A percentile compares a stretch with the other conserved stretches of the same genome.
Evolutionary conservation across 2,329 filamentous ascomycete species (phyloP).

Genomic region (Paecilomyces niveus): DNA sequence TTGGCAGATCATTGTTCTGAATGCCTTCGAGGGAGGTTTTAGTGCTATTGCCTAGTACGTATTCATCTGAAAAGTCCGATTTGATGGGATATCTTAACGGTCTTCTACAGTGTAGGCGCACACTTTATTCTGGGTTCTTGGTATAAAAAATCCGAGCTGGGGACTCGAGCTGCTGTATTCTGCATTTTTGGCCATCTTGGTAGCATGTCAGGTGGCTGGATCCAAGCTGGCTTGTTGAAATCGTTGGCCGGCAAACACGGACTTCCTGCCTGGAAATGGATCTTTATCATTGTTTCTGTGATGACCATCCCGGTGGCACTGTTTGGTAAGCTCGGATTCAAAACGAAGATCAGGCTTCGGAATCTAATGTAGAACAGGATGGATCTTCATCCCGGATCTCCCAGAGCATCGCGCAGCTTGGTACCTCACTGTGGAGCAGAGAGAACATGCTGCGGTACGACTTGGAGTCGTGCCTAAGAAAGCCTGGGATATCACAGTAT

Average conservation of each 20-base stretch:
- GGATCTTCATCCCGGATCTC: constrained; percentile 40
- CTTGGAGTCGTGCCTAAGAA: constrained; percentile 25
- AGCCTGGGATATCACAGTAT: constrained; percentile 22
- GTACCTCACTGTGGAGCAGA: constrained; percentile 27
- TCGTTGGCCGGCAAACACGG: constrained; percentile 28
- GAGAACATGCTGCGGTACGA: constrained; percentile 30
- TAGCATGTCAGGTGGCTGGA: constrained; percentile 41
- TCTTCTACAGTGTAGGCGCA: constrained; percentile 28
- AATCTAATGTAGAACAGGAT: constrained; percentile 22
- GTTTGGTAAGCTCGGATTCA: constrained; percentile 22
- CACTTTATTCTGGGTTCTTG: constrained; percentile 41
- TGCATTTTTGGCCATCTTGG: constrained; percentile 38
- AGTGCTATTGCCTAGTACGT: constrained; percentile 38
- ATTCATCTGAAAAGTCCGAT: neutral
- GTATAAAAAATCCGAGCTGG: constrained; percentile 39
- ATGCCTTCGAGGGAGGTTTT: constrained; percentile 39
- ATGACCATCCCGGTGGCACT: constrained; percentile 37
- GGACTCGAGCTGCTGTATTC: constrained; percentile 22
- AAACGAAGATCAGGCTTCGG: neutral
- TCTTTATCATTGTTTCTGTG: constrained; percentile 38
- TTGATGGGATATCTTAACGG: neutral
- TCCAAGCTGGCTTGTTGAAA: constrained; percentile 35
- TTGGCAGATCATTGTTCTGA: constrained; percentile 39
- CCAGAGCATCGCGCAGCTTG: constrained; percentile 36
- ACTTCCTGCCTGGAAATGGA: constrained; percentile 37